Evolutionary conservation across 1,284 basidiomycete genomes (phyloP).

Genomic region (Cutaneotrichosporon cutaneum): DNA sequence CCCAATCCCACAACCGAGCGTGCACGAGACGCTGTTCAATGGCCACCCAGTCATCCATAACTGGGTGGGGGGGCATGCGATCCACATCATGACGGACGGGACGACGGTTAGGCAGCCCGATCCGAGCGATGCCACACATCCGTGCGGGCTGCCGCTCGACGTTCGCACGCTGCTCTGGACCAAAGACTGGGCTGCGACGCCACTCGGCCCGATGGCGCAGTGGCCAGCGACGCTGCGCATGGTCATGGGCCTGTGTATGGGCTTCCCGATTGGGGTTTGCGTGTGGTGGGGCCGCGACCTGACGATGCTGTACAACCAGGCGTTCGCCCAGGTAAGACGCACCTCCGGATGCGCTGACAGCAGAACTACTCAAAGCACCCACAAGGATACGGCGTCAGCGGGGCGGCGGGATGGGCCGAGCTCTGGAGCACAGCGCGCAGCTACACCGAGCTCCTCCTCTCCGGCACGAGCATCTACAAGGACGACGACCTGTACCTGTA

Average conservation of each 20-base stretch:
- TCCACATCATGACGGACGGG: too few relatives aligned
- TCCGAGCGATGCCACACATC: too few relatives aligned
- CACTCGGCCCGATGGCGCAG: slow-evolving; percentile 35
- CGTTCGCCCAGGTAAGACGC: slow-evolving; percentile 32
- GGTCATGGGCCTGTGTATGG: slow-evolving; percentile 28
- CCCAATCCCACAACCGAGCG: too few relatives aligned
- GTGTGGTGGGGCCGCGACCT: slow-evolving; percentile 36
- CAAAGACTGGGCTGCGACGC: slow-evolving; percentile 45
- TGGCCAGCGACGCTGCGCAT: slow-evolving; percentile 38
- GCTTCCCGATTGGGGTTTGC: slow-evolving; percentile 35
- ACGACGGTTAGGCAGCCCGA: too few relatives aligned
- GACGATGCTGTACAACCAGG: slow-evolving; percentile 47
- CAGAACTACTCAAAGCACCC: too few relatives aligned
- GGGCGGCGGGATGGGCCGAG: slow-evolving; percentile 34
- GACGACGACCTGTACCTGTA: neutral
- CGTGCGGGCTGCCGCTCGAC: too few relatives aligned
- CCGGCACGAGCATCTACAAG: neutral
- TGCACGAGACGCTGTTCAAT: too few relatives aligned
- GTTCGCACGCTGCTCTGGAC: slow-evolving; percentile 27
- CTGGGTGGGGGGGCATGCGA: too few relatives aligned
- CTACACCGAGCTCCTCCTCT: neutral
- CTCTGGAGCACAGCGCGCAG: slow-evolving; percentile 13
- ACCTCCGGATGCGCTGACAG: slow-evolving; percentile 11
- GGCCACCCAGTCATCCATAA: too few relatives aligned
- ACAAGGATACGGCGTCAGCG: neutral